These are phyloP conservation scores for Plasmodium adleri DNA, from an alignment of 169 alveolate species.

Conservation along the genomic window DNA sequence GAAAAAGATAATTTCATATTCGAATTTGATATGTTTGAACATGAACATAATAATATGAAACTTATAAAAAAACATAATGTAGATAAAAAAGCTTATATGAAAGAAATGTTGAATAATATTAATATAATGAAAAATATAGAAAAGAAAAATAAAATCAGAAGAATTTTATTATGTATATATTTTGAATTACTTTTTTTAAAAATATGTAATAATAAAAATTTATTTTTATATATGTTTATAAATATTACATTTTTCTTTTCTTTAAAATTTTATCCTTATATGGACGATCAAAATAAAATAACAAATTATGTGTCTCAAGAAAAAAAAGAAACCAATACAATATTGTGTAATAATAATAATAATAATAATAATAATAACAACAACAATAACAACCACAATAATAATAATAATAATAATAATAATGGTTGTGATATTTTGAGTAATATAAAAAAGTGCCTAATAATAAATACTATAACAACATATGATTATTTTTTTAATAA, in stretches of 20 bases:
- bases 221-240: conserved; percentile 52
- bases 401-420: not conserved
- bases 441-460: conserved; percentile 6
- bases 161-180: conserved; percentile 40
- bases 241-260: conserved; percentile 51
- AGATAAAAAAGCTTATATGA: conserved; percentile 48
- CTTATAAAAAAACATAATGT: conserved; percentile 4
- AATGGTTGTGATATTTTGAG: conserved; percentile 2
- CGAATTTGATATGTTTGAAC: conserved; percentile 22
- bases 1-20: conserved; percentile 20
- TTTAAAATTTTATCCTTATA: conserved; percentile 7
- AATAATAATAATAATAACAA: not conserved
- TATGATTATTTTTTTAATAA: conserved; percentile 52
- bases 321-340: no score
- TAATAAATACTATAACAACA: conserved; percentile 23
- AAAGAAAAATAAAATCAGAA: conserved; percentile 66
- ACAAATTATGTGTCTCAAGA: not conserved
- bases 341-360: no score
- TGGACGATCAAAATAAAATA: conserved; percentile 3
- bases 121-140: conserved; percentile 36
- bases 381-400: not conserved
- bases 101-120: conserved; percentile 29
- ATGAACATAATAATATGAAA: conserved; percentile 8
- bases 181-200: conserved; percentile 43
- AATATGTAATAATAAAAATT: conserved; percentile 44